Base-by-base conservation (phyloP, 306 rosid species). In the Castanea crenata region DNA sequence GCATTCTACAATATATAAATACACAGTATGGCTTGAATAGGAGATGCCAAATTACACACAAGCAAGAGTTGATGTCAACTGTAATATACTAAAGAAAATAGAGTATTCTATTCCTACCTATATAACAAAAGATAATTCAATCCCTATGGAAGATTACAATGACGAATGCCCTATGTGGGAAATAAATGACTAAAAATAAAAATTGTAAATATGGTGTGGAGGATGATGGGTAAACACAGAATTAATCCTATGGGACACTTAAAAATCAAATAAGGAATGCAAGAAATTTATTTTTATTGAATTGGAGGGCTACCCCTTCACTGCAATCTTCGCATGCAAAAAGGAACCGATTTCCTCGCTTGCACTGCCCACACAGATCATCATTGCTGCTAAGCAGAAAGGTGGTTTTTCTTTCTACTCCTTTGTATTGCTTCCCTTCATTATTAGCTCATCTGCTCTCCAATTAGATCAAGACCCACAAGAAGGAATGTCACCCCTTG, bases 401-500 rank as follows among this genome's bases (percentile, higher is more conserved):
- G 73, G 73, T 44, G 71, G 38, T 56, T 71, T 74, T 65, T 80
- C 44, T 62, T 49, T 70, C 76, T 62, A 18, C 71, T 75, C 41
- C 61, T 16, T 10, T 18, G 32, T 19, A 20, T 59, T 71, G 78
- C 31, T 69, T 21, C 61, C 64, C 69, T 81, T 74, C 76, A 72
- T 77, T 83, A 61, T 82, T 78, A 94, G 88, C 89, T 91, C 93
- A 94, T 87, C 78, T 92, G 98, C 80, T 94, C 97, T 51, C 98
- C 98, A 64, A 94, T 94, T 79, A 94, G 89, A 84, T 94, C 98
- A 75, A 94, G 98, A 31, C 98, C 98, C 29, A 94, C 97, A 19
- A 94, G 97, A 81, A 94, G 97, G 86, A 94, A 94, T 69, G 98
- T 84, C 76, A 91, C 87, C 16, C 98, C 98, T 88, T 94, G 98